phyloP scores from a whole-genome alignment of 768 basidiomycete species.

The Suillus variegatus region DNA sequence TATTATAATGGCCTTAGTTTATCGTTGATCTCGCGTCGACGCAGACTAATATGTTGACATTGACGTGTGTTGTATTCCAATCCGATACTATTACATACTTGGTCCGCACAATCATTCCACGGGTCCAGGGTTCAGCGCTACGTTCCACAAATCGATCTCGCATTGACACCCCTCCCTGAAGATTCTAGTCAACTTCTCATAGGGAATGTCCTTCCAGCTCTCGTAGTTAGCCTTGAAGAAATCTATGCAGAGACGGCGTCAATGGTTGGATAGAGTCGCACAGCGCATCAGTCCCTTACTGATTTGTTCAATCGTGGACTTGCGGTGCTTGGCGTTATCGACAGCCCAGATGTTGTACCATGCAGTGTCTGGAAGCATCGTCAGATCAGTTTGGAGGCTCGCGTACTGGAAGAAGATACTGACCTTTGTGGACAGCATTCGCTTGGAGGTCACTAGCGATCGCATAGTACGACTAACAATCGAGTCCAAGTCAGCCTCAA shows the following conservation, averaged over 20 bases:
- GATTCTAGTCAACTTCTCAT: background rate
- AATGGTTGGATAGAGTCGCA: background rate
- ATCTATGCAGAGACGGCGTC: background rate
- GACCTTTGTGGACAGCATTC: background rate
- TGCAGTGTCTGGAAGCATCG: background rate
- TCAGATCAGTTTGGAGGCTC: background rate
- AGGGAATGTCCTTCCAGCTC: background rate
- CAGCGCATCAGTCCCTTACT: background rate
- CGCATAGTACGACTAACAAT: background rate
- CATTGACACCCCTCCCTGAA: conserved; percentile 1
- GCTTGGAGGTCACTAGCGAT: background rate
- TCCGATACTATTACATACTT: background rate
- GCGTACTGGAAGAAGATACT: background rate
- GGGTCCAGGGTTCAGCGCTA: background rate
- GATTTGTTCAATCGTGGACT: background rate
- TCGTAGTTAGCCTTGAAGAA: conserved; percentile 5
- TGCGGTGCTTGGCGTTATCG: conserved; percentile 5
- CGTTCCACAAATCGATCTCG: conserved; percentile 3
- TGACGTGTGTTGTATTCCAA: background rate
- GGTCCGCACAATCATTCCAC: background rate
- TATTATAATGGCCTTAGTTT: background rate
- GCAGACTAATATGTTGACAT: background rate
- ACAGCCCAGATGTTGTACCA: background rate
- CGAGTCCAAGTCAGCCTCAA: background rate
- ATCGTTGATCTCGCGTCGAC: background rate